Evolutionary conservation across 768 basidiomycete species (phyloP), one percentile per base, ranked within the genome.

Genomic region (Dentipellis fragilis): DNA sequence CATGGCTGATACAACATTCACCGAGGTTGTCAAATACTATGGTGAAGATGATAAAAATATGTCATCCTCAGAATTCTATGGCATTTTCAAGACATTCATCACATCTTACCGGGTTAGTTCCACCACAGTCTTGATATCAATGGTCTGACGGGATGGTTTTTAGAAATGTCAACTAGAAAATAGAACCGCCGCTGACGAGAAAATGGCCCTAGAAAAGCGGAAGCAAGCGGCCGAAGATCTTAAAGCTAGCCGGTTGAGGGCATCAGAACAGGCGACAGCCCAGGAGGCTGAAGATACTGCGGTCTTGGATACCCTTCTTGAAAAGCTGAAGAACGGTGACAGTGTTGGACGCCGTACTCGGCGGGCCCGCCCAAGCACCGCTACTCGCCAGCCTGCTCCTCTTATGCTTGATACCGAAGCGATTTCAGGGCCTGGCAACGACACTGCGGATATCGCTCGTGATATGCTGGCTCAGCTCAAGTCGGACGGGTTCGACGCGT

Each of bases 61-160:
- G 80, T 72, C 85, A 49, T 91, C 93, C 0, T 77, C 87, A 3
- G 95, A 97, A 64, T 99, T 98, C 73, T 99, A 92, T 71, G 92
- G 84, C 11, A 85, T 95, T 63, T 97, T 98, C 80, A 93, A 96
- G 72, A 96, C 91, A 1, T 99, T 99, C 64, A 80, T 94, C 23
- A 94, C 87, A 0, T 95, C 93, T 2, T 99, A 94, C 70, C 85
- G 77, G 78, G 89, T 89, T 60, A 56, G 75, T 66, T 12, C 39
- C 4, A 54, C 39, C 16, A 39, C 19, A 12, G 12, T 40, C 54
- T 17, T 16, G 36, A n/a, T 37, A 17, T 23, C 29, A 29, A 47
- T 46, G 36, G 22, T 10, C 47, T 59, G 36, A 58, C 47, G 10
- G 7, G 7, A 23, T n/a, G 9, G 10, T 16, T 29, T 16, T 21